A percentile compares a stretch with the other conserved stretches of the same genome.
Conservation (phyloP, 1,139 yeast species). For the Candida sanyaensis region DNA sequence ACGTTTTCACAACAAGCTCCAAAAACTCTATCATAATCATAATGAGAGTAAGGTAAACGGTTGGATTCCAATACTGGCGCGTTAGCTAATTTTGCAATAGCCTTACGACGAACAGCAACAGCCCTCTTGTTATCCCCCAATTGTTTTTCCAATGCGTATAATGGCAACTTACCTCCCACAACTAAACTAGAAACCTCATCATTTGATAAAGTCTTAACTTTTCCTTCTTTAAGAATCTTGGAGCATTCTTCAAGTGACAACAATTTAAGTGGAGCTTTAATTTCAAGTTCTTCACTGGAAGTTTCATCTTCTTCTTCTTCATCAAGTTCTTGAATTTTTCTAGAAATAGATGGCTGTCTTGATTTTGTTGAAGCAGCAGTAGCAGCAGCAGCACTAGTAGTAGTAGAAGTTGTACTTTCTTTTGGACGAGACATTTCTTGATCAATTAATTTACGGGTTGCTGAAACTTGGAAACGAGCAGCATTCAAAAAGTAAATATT, state of each 20-base stretch:
- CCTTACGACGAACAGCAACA: constrained; percentile 87
- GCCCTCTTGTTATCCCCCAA: constrained; percentile 88
- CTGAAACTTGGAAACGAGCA: constrained; percentile 57
- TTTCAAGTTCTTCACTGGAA: constrained; percentile 25
- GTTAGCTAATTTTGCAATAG: constrained; percentile 78
- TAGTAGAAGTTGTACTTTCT: constrained; percentile 1
- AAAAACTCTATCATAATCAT: constrained; percentile 93
- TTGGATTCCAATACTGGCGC: constrained; percentile 77
- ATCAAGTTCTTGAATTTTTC: constrained; percentile 1
- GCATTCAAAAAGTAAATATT: constrained; percentile 84
- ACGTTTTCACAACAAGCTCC: constrained; percentile 99
- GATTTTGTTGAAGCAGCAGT: constrained; percentile 1
- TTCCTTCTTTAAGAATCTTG: constrained; percentile 68
- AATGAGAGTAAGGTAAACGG: constrained; percentile 75
- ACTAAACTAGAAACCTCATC: constrained; percentile 76
- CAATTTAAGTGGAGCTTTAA: constrained; percentile 22
- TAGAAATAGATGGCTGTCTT: constrained; percentile 1
- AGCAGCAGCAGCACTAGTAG: neutral
- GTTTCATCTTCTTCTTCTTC: constrained; percentile 13
- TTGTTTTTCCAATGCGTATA: constrained; percentile 92
- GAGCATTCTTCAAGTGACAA: constrained; percentile 64
- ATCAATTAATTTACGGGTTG: constrained; percentile 46
- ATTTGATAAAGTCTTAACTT: constrained; percentile 63
- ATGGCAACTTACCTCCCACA: constrained; percentile 76
- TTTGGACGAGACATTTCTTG: constrained; percentile 38